Evolutionary conservation across 192 early-diverging fungal genomes (phyloP).

Genomic region (Linnemannia zychae): DNA sequence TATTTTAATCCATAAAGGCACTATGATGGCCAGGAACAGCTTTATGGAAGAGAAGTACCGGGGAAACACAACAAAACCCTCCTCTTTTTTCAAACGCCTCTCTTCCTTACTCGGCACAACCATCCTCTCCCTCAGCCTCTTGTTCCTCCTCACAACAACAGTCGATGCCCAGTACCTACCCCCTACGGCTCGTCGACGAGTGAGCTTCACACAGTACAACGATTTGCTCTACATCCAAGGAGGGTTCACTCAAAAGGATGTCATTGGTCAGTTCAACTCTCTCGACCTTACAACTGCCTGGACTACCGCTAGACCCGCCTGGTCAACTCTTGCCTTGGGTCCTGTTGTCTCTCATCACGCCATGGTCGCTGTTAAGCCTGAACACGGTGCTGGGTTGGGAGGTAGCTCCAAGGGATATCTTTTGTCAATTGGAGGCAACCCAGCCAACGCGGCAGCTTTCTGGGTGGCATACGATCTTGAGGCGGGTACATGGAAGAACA

Average conservation of each 20-base stretch:
- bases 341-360: constrained; percentile 18
- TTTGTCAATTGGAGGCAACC: constrained; percentile 12
- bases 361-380: constrained; percentile 7
- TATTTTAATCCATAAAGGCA: neutral
- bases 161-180: neutral
- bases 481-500: neutral
- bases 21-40: neutral
- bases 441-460: constrained; percentile 3
- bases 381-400: constrained; percentile 19
- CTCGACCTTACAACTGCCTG: constrained; percentile 31
- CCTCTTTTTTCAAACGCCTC: too few species aligned
- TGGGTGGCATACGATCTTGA: constrained; percentile 17
- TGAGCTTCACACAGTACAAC: constrained; percentile 14
- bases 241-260: constrained; percentile 1
- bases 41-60: neutral
- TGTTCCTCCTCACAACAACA: neutral
- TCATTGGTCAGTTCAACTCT: constrained; percentile 3
- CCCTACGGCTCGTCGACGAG: constrained; percentile 13
- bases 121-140: neutral
- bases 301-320: neutral
- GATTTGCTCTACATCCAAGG: constrained; percentile 39
- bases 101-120: neutral
- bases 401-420: constrained; percentile 11
- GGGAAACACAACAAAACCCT: neutral
- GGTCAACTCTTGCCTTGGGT: constrained; percentile 11